Conservation (phyloP, 1,284 basidiomycete genomes). For the Chalciporus sp. region DNA sequence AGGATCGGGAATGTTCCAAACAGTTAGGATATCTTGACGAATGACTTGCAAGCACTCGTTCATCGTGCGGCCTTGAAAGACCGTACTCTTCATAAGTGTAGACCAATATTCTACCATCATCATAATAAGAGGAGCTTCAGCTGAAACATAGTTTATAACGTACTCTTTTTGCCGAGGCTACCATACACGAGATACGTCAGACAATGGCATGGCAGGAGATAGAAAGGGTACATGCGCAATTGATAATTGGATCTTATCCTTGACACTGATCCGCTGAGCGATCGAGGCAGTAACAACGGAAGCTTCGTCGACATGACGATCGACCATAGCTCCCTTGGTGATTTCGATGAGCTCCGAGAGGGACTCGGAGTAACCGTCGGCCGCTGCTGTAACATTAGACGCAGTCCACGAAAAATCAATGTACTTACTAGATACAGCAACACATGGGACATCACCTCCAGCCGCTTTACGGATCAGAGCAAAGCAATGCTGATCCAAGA, state of each 20-base stretch:
- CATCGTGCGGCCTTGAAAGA: slow-evolving; percentile 20
- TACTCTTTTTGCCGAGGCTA: slow-evolving; percentile 32
- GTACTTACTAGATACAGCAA: slow-evolving; percentile 15
- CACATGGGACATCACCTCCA: background rate
- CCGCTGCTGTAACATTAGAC: slow-evolving; percentile 3
- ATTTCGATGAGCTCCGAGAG: slow-evolving; percentile 3
- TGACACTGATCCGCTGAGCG: slow-evolving; percentile 27
- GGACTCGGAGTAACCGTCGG: background rate
- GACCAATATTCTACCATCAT: slow-evolving; percentile 31
- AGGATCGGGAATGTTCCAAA: too few species aligned
- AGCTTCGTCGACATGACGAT: slow-evolving; percentile 7
- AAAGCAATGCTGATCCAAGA: slow-evolving; percentile 8
- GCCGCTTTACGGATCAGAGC: background rate
- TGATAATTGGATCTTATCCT: slow-evolving; percentile 19
- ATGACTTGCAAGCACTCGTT: background rate
- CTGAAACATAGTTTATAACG: background rate
- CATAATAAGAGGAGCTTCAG: background rate
- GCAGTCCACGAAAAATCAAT: background rate
- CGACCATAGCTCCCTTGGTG: slow-evolving; percentile 9
- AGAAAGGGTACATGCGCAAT: slow-evolving; percentile 10
- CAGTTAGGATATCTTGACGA: too few species aligned
- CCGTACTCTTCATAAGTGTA: slow-evolving; percentile 24
- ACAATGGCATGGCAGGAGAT: background rate
- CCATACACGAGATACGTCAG: background rate
- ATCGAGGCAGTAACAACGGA: slow-evolving; percentile 7